Conservation (phyloP, 768 basidiomycete genomes). For the Chalciporus pseudorubinellus region DNA sequence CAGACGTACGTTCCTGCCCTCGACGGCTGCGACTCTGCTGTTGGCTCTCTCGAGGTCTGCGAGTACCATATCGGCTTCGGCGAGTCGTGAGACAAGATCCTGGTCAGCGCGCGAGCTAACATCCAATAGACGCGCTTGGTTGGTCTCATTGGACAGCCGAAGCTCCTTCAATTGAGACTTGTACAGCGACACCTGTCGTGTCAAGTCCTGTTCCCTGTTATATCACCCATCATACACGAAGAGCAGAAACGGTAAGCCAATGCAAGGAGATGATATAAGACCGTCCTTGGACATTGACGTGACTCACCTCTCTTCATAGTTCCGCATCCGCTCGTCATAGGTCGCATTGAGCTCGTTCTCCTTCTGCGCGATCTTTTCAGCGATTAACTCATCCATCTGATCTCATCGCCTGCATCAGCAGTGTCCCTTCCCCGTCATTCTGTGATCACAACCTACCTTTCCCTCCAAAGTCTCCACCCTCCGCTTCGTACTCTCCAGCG, state of each 20-base stretch:
- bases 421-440: background rate
- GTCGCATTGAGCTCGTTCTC: conserved; percentile 96
- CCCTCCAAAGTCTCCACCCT: conserved; percentile 79
- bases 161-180: conserved; percentile 89
- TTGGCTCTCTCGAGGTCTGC: conserved; percentile 96
- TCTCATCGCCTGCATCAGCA: conserved; percentile 3
- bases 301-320: conserved; percentile 90
- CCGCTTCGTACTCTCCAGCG: conserved; percentile 68
- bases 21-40: conserved; percentile 86
- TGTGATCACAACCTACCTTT: conserved; percentile 53
- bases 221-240: background rate
- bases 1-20: conserved; percentile 79
- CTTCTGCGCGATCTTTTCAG: conserved; percentile 86
- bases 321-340: conserved; percentile 92
- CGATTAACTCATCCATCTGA: conserved; percentile 95
- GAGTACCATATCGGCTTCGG: conserved; percentile 93
- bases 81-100: conserved; percentile 84
- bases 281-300: no score
- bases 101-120: conserved; percentile 93
- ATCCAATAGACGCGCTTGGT: conserved; percentile 88
- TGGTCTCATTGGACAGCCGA: conserved; percentile 87
- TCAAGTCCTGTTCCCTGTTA: conserved; percentile 84
- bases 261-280: no score
- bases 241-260: background rate
- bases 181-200: conserved; percentile 84